Base-by-base conservation (phyloP, 331 rosid species). In the Malus hybrid region DNA sequence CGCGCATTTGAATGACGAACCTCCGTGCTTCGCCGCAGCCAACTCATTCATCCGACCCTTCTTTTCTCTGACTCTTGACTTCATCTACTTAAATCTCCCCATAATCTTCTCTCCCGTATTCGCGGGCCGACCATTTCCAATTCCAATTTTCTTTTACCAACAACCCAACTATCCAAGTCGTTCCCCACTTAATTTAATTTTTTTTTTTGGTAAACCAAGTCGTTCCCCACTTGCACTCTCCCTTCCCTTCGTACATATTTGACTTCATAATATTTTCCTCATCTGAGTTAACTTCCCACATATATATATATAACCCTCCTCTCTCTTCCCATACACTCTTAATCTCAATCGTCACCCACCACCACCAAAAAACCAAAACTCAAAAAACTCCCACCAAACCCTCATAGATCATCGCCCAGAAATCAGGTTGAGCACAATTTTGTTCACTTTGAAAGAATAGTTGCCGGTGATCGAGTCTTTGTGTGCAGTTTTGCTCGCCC, bases 41-140 rank as follows among this genome's bases (percentile, higher is more conserved):
- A 15, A 30, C 19, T 63, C 44, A 1, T 9, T 16, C 68, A 63
- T 63, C 36, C 19, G 66, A 28, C 66, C 66, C 66, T 62, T 62
- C 66, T 26, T 62, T 28, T 28, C 0, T 26, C 16, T 12, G 36
- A 62, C 66, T 28, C 18, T 62, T 28, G 66, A 62, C 66, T 28
- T 28, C 11, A 10, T n/a, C 60, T 60, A 66, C 20, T 28, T 10
- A 14, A 26, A 0, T 20, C 14, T 2, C 7, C 60, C 30, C 22
- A 16, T 34, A 13, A 65, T 72, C 7, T 62, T 28, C 77, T 65
- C 19, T 62, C 78, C 76, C 10, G 63, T 26, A 64, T 29, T 75
- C 84, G 76, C 73, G 80, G 42, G 56, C 63, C 69, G 66, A 74
- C 73, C 56, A 30, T 61, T 73, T 48, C 63, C 6, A 3, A 32